These are phyloP conservation scores for Cetraspora pellucida DNA, from an alignment of 192 early-diverging fungal species.

Conservation along the genomic window DNA sequence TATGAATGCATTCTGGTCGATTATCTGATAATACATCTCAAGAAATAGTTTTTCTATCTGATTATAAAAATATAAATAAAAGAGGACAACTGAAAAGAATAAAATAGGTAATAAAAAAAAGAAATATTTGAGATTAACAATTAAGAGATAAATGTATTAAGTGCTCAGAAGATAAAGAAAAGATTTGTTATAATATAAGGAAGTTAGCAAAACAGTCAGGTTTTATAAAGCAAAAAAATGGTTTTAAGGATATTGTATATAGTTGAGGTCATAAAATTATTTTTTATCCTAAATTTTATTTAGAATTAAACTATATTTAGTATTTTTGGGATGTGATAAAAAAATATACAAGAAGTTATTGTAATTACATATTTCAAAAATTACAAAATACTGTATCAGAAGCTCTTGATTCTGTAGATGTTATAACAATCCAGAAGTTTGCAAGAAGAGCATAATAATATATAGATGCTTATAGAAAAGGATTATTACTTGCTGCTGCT, in stretches of 20 bases:
- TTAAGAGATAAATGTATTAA: constrained; percentile 11
- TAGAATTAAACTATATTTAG: constrained; percentile 40
- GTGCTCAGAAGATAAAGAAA: background rate
- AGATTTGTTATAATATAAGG: background rate
- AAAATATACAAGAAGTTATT: constrained; percentile 29
- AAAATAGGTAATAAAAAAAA: background rate
- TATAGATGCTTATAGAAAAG: constrained; percentile 36
- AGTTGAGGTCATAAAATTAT: constrained; percentile 15
- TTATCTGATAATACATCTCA: too few relatives aligned
- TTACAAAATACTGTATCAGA: constrained; percentile 21
- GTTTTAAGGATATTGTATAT: constrained; percentile 4
- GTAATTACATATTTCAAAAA: constrained; percentile 33
- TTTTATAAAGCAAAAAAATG: constrained; percentile 8
- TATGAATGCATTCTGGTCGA: background rate
- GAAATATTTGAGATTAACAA: background rate
- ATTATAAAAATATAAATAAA: background rate
- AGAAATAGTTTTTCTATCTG: background rate
- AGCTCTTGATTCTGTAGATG: constrained; percentile 28
- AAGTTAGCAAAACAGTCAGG: constrained; percentile 24
- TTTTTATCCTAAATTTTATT: constrained; percentile 39
- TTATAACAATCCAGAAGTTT: constrained; percentile 27
- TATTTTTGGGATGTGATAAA: constrained; percentile 36
- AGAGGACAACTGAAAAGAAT: background rate
- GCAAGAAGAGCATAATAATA: constrained; percentile 26
- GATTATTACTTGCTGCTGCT: constrained; percentile 23